Evolutionary conservation across 768 basidiomycete genomes (phyloP).

Genomic region (Phanerochaete sordida): DNA sequence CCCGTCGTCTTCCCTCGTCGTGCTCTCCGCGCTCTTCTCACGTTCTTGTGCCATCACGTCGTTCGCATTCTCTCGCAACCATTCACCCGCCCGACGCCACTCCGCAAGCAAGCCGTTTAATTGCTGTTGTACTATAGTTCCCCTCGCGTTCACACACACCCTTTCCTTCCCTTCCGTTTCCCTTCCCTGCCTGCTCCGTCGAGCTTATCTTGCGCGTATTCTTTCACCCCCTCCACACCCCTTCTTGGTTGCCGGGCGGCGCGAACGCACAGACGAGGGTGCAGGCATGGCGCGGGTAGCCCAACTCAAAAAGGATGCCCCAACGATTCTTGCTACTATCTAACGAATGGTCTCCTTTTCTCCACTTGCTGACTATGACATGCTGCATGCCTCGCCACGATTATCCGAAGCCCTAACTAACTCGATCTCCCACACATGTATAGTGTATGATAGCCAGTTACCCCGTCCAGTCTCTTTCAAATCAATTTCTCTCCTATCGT

Average conservation of each 20-base stretch:
- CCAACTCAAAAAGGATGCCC: not conserved
- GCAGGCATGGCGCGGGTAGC: not conserved
- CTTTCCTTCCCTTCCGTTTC: not conserved
- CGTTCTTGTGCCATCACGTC: not conserved
- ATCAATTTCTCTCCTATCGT: not conserved
- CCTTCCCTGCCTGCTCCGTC: not conserved
- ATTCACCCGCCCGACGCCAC: not conserved
- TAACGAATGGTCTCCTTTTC: not conserved
- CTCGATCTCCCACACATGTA: not conserved
- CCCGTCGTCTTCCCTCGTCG: not conserved
- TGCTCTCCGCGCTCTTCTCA: not conserved
- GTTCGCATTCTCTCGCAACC: not conserved
- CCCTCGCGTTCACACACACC: not conserved
- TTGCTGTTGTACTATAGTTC: not conserved
- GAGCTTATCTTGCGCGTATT: not conserved
- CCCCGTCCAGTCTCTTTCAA: not conserved
- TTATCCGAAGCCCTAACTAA: not conserved
- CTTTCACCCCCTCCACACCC: not conserved
- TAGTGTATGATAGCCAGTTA: constrained; percentile 1
- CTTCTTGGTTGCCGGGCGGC: not conserved
- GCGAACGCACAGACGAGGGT: not conserved
- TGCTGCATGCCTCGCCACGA: not conserved
- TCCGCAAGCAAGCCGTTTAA: not conserved
- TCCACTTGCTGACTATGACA: not conserved
- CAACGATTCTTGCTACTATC: not conserved